phyloP scores from a whole-genome alignment of 2,329 filamentous ascomycete genomes.

The Magnaporthiopsis rhizophila region DNA sequence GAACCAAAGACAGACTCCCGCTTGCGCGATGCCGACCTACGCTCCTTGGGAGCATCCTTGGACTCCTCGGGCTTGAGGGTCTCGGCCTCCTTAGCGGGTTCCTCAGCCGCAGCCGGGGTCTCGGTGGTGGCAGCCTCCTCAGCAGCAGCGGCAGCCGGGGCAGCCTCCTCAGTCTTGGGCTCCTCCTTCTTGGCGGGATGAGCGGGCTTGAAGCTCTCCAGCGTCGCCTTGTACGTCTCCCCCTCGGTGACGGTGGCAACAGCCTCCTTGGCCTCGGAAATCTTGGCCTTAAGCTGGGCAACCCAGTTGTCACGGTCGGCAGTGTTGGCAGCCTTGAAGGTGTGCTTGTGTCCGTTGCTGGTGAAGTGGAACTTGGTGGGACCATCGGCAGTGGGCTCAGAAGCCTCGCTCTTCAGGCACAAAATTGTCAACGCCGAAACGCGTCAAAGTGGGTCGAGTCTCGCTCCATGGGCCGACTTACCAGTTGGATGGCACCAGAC shows the following conservation, averaged over 20 bases:
- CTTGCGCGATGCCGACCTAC: conserved; percentile 57
- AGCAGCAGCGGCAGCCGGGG: conserved; percentile 11
- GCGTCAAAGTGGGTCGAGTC: background rate
- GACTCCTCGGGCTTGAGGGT: conserved; percentile 29
- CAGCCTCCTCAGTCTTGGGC: conserved; percentile 27
- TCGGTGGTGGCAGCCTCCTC: conserved; percentile 21
- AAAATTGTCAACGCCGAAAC: conserved; percentile 20
- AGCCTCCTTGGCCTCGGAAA: conserved; percentile 76
- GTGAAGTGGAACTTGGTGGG: conserved; percentile 79
- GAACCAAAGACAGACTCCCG: conserved; percentile 55
- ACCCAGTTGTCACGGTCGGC: conserved; percentile 92
- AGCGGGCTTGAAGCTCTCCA: conserved; percentile 59
- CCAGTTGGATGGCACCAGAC: conserved; percentile 75
- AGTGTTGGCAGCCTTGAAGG: conserved; percentile 70
- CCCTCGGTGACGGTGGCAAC: conserved; percentile 65
- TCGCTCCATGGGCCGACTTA: conserved; percentile 35
- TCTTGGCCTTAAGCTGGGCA: conserved; percentile 71
- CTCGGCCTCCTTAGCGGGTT: conserved; percentile 20
- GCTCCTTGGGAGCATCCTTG: conserved; percentile 49
- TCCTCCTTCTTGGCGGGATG: conserved; percentile 30
- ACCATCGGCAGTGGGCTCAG: conserved; percentile 69
- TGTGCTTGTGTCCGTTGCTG: conserved; percentile 81
- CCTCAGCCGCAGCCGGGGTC: conserved; percentile 21
- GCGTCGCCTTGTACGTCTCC: conserved; percentile 80
- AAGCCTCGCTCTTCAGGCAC: conserved; percentile 42